phyloP scores from a whole-genome alignment of 1,284 basidiomycete species.

The Ceratobasidium sp. region DNA sequence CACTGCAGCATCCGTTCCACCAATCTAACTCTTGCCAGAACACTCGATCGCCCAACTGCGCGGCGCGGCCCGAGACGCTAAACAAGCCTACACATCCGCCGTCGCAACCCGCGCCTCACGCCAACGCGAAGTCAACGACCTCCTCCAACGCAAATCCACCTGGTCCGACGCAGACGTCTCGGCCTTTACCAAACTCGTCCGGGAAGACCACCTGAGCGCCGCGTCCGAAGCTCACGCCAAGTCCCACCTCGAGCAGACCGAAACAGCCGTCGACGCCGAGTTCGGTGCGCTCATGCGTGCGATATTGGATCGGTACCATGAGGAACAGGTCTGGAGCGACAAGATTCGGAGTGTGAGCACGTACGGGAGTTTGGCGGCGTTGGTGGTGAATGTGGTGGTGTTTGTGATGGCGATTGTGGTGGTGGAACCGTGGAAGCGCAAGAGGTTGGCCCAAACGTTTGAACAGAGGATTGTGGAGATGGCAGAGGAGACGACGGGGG shows the following conservation, averaged over 20 bases:
- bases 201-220: constrained; percentile 84
- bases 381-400: constrained; percentile 85
- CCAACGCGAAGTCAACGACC: constrained; percentile 88
- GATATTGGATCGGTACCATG: constrained; percentile 88
- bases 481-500: constrained; percentile 61
- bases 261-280: constrained; percentile 80
- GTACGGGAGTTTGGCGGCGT: constrained; percentile 82
- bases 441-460: constrained; percentile 81
- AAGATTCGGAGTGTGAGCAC: constrained; percentile 93
- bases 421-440: constrained; percentile 94
- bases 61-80: constrained; percentile 68
- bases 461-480: constrained; percentile 83
- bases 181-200: constrained; percentile 56
- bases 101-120: constrained; percentile 77
- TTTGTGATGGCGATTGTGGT: constrained; percentile 86
- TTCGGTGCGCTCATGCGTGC: constrained; percentile 85
- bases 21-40: constrained; percentile 55
- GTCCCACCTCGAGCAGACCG: constrained; percentile 65
- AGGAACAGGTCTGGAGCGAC: constrained; percentile 97
- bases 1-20: background rate
- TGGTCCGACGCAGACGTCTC: constrained; percentile 62
- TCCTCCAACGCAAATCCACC: constrained; percentile 85
- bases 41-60: constrained; percentile 65
- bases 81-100: constrained; percentile 74
- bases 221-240: constrained; percentile 77